These are phyloP conservation scores for Ceratobasidium sp. DNA, from an alignment of 1,284 basidiomycete genomes.

Conservation along the genomic window DNA sequence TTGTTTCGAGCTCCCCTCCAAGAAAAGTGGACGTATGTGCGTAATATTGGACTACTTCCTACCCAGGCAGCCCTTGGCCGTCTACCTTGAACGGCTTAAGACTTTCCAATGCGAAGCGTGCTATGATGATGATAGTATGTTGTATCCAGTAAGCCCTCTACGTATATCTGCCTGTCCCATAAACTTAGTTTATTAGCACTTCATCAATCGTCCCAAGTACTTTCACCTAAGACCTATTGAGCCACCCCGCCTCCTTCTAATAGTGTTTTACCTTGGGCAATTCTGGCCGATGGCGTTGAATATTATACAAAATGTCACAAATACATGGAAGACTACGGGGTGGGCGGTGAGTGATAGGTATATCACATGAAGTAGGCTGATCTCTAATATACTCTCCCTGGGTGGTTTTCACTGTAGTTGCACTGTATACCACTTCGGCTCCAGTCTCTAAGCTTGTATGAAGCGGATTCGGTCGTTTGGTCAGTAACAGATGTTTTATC, in stretches of 20 bases:
- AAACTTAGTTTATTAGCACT: too few relatives aligned
- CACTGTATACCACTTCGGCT: neutral
- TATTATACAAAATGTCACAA: neutral
- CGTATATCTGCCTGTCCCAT: neutral
- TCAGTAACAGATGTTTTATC: too few relatives aligned
- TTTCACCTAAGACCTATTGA: too few relatives aligned
- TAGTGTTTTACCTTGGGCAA: neutral
- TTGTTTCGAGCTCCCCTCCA: neutral
- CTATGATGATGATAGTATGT: neutral
- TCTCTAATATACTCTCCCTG: too few relatives aligned
- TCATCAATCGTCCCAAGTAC: too few relatives aligned
- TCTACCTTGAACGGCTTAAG: neutral
- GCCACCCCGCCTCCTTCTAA: too few relatives aligned
- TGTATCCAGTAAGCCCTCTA: neutral
- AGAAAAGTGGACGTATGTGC: neutral
- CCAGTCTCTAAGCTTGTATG: neutral
- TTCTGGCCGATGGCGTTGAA: neutral
- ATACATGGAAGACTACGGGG: neutral
- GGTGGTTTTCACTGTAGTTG: too few relatives aligned
- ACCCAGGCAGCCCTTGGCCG: neutral
- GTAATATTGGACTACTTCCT: neutral
- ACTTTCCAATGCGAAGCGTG: neutral
- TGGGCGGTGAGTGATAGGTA: constrained; percentile 6
- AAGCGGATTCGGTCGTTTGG: too few relatives aligned
- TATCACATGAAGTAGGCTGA: too few relatives aligned